Evolutionary conservation across 2,329 filamentous ascomycete genomes (phyloP).

Genomic region (Colletotrichum sp.): DNA sequence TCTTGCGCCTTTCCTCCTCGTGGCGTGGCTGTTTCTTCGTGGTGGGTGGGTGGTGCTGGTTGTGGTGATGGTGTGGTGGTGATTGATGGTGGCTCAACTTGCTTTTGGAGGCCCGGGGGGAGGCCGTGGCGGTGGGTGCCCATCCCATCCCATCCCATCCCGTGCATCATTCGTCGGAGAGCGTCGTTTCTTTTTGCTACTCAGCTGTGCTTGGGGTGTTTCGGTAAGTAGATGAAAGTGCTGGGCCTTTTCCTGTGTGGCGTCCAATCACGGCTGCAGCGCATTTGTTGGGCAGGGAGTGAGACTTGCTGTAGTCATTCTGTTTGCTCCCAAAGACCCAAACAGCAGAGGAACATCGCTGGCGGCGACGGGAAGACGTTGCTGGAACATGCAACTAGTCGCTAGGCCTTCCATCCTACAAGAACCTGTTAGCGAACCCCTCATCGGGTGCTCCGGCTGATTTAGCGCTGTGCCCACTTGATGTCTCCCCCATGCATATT

Average conservation of each 20-base stretch:
- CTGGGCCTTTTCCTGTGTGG: background rate
- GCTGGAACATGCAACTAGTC: background rate
- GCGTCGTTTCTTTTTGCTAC: background rate
- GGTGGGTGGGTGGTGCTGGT: background rate
- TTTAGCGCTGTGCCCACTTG: background rate
- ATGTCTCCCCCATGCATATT: background rate
- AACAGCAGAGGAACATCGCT: background rate
- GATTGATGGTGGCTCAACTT: background rate
- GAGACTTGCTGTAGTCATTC: background rate
- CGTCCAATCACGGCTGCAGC: background rate
- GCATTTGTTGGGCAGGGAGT: background rate
- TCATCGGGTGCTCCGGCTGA: background rate
- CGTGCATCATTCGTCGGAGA: background rate
- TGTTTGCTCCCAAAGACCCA: background rate
- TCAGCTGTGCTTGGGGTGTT: background rate
- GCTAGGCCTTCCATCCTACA: background rate
- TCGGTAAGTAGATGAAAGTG: background rate
- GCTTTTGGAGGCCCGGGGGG: background rate
- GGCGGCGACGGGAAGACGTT: background rate
- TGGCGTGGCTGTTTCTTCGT: background rate
- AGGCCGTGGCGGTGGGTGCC: background rate
- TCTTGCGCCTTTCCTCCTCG: background rate
- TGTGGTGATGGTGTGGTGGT: background rate
- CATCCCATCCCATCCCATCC: too few relatives aligned
- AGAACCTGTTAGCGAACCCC: background rate